phyloP scores from a whole-genome alignment of 1,284 basidiomycete species.

The Tylopilus sp. region DNA sequence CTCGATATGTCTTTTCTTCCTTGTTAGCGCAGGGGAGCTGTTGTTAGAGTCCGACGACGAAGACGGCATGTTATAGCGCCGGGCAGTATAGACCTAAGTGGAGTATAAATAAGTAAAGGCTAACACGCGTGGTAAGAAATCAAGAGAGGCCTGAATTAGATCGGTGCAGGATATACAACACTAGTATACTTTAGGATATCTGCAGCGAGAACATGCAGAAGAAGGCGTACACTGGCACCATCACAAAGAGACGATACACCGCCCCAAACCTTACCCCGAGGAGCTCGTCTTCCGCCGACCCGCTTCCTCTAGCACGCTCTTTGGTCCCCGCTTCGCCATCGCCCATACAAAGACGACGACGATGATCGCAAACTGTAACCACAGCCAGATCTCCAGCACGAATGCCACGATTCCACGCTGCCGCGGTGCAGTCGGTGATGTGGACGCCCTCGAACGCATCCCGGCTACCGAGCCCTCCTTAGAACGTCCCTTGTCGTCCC shows the following conservation, averaged over 20 bases:
- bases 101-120: too few relatives aligned
- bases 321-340: slow-evolving; percentile 72
- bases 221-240: slow-evolving; percentile 2
- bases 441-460: slow-evolving; percentile 5
- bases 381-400: slow-evolving; percentile 71
- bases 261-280: slow-evolving; percentile 21
- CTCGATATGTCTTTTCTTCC: slow-evolving; percentile 22
- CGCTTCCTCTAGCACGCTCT: slow-evolving; percentile 56
- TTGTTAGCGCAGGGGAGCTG: slow-evolving; percentile 12
- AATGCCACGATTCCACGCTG: slow-evolving; percentile 44
- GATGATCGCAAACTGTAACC: slow-evolving; percentile 72
- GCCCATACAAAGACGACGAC: slow-evolving; percentile 72
- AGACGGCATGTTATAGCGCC: slow-evolving; percentile 7
- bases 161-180: slow-evolving; percentile 19
- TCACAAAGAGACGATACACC: slow-evolving; percentile 27
- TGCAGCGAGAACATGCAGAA: slow-evolving; percentile 6
- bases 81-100: not conserved
- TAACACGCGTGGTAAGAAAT: not conserved
- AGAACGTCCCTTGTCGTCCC: slow-evolving; percentile 11
- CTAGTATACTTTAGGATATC: slow-evolving; percentile 27
- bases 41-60: slow-evolving; percentile 19
- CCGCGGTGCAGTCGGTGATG: slow-evolving; percentile 18
- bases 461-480: not conserved
- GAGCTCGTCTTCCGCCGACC: slow-evolving; percentile 40
- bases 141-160: slow-evolving; percentile 11